Evolutionary conservation across 2,329 filamentous ascomycete genomes (phyloP).

Genomic region (Rutstroemia sp.): DNA sequence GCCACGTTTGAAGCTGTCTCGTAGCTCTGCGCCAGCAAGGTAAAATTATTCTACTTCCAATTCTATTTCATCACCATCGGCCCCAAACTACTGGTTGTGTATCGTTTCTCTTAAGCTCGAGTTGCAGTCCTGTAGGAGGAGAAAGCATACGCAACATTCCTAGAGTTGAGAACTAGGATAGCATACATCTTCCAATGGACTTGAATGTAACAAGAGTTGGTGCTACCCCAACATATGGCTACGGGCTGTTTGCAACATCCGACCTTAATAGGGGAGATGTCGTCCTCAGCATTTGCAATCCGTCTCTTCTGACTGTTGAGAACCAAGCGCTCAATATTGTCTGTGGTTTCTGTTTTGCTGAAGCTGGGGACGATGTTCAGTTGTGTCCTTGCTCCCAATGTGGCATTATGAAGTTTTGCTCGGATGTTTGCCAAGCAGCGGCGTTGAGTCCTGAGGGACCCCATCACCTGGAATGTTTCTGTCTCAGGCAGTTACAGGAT

Average conservation of each 20-base stretch:
- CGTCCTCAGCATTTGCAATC: slow-evolving; percentile 18
- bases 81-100: too few relatives aligned
- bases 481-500: slow-evolving; percentile 25
- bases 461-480: slow-evolving; percentile 48
- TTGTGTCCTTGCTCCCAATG: slow-evolving; percentile 44
- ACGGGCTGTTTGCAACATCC: slow-evolving; percentile 19
- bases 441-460: slow-evolving; percentile 40
- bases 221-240: slow-evolving; percentile 12
- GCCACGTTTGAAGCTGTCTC: too few relatives aligned
- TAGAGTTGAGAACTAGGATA: not conserved
- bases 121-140: too few relatives aligned
- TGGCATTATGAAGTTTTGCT: slow-evolving; percentile 47
- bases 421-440: slow-evolving; percentile 42
- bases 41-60: too few relatives aligned
- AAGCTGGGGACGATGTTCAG: slow-evolving; percentile 7
- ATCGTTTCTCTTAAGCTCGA: too few relatives aligned
- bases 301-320: slow-evolving; percentile 24
- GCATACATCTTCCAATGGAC: slow-evolving; percentile 1
- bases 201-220: slow-evolving; percentile 13
- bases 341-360: slow-evolving; percentile 23
- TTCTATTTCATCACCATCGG: too few relatives aligned
- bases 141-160: too few relatives aligned
- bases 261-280: slow-evolving; percentile 15
- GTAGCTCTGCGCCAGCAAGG: too few relatives aligned
- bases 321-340: slow-evolving; percentile 22